These are phyloP conservation scores for Pyrenophora seminiperda DNA, from an alignment of 2,329 filamentous ascomycete species.

Conservation along the genomic window DNA sequence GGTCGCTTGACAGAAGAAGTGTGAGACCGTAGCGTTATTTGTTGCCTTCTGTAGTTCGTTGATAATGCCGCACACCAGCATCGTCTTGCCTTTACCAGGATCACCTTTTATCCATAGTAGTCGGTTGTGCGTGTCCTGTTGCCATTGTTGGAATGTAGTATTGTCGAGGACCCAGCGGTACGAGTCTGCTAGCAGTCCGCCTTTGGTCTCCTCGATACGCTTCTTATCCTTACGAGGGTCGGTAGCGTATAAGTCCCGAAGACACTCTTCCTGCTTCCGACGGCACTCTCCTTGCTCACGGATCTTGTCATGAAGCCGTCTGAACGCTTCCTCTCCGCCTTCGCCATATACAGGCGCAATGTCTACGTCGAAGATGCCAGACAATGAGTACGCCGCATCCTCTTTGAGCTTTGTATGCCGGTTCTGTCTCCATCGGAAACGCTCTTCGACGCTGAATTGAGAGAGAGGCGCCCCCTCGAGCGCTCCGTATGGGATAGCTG, in stretches of 20 bases:
- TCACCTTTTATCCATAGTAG: constrained; percentile 35
- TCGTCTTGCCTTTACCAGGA: constrained; percentile 48
- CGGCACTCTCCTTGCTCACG: constrained; percentile 1
- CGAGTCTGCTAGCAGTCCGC: constrained; percentile 5
- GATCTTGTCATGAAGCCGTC: constrained; percentile 18
- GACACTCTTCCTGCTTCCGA: constrained; percentile 2
- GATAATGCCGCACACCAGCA: constrained; percentile 28
- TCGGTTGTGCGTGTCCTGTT: constrained; percentile 6
- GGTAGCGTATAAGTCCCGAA: constrained; percentile 11
- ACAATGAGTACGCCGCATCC: constrained; percentile 12
- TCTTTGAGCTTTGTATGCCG: constrained; percentile 17
- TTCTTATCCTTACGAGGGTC: constrained; percentile 13
- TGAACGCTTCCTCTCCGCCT: constrained; percentile 11
- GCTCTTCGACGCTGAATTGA: neutral
- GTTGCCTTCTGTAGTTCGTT: constrained; percentile 6
- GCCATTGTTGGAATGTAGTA: constrained; percentile 28
- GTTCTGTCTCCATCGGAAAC: constrained; percentile 7
- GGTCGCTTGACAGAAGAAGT: constrained; percentile 49
- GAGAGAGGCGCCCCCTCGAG: neutral
- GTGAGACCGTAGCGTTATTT: constrained; percentile 15
- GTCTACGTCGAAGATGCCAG: constrained; percentile 14
- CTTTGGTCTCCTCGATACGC: neutral
- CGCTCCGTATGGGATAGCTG: neutral
- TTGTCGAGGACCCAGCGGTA: constrained; percentile 17
- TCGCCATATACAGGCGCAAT: constrained; percentile 8